Evolutionary conservation across 257 asterid genomes (phyloP), one percentile per base, ranked within the genome.

Genomic region (Scutellaria minor): DNA sequence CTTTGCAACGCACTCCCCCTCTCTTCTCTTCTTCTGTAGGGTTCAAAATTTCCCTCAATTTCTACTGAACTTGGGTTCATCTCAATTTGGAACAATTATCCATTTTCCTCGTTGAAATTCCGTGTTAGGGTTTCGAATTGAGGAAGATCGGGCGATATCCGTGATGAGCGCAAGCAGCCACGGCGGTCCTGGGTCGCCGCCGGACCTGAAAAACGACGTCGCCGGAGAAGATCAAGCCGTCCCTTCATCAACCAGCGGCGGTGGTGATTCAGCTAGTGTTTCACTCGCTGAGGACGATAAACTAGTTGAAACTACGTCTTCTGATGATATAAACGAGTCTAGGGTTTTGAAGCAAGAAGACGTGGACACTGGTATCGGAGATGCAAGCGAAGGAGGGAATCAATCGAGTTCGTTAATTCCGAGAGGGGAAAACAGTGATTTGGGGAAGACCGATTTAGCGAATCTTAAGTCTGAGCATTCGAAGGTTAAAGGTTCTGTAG

Each of bases 151-250:
- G 64, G 66, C 57, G 45, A 50, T 51, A 59, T 75, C 48, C 66
- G 66, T 31, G 72, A 79, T 71, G 83, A 75, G 78, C 77, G 71
- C 62, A 41, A 57, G 70, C 78, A 41, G 66, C 75, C 63, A 71
- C 75, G 80, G 83, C 74, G 57, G 63, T 51, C 35, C 77, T 6
- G 80, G 13, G 52, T 53, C 75, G 78, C 75, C 72, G 63, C 59
- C 74, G 46, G 24, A 45, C 54, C 73, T 65, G 60, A 56, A 15
- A 3, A 65, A 48, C 62, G 74, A 54, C 6, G 22, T 11, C 44
- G 58, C 35, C 44, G 44, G 58, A n/a, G 78, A 71, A 52, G 80
- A 65, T 54, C 18, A 57, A 10, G 3, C 62, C 53, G 72, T 73
- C 42, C 72, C 63, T 65, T 79, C 80, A 48, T 79, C 80, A 48